Conservation (phyloP, 495 filamentous ascomycete species). For the Parachaetomium inaequale region DNA sequence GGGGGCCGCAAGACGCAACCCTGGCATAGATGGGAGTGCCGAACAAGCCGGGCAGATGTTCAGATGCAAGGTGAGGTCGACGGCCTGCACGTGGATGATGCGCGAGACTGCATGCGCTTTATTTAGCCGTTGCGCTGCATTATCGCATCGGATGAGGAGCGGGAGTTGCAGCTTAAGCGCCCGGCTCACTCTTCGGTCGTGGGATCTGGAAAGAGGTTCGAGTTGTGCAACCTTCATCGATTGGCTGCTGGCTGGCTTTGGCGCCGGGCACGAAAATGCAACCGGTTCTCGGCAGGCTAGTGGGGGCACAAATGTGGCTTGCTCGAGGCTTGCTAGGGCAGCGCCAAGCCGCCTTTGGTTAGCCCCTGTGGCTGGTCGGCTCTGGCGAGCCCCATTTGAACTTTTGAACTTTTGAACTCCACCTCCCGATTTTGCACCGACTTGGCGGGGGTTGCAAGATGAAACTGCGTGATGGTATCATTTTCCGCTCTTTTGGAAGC, state of each 20-base stretch:
- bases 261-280: not conserved
- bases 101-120: not conserved
- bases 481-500: not conserved
- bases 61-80: not conserved
- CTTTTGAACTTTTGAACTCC: no score
- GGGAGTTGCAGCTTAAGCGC: constrained; percentile 1
- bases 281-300: not conserved
- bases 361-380: not conserved
- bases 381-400: not conserved
- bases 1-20: not conserved
- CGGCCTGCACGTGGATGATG: not conserved
- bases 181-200: not conserved
- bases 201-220: not conserved
- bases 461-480: not conserved
- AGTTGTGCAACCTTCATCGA: not conserved
- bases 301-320: not conserved
- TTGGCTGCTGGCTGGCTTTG: not conserved
- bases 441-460: not conserved
- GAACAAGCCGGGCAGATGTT: not conserved
- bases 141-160: not conserved
- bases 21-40: not conserved
- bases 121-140: not conserved
- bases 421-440: not conserved
- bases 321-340: not conserved
- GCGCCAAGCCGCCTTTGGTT: not conserved